Evolutionary conservation across 805 yeast genomes (phyloP).

Genomic region (Hanseniaspora clermontiae): DNA sequence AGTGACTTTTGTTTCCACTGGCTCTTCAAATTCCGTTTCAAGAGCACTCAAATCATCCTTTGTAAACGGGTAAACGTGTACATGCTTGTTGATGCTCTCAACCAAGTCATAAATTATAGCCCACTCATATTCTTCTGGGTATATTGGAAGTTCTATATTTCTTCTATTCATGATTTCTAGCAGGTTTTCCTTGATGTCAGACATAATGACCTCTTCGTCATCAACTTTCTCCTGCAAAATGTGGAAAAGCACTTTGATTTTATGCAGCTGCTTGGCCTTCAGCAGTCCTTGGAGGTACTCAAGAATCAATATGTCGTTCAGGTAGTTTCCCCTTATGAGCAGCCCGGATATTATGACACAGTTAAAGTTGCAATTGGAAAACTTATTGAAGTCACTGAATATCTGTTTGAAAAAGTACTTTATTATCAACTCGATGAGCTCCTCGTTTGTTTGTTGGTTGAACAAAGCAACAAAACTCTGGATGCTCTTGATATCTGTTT

Average conservation of each 20-base stretch:
- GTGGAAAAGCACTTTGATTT: slow-evolving; percentile 5
- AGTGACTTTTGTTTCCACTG: not conserved
- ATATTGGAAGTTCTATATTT: slow-evolving; percentile 4
- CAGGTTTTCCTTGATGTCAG: slow-evolving; percentile 7
- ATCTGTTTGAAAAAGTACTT: slow-evolving; percentile 4
- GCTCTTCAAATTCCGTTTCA: not conserved
- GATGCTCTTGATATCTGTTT: not conserved
- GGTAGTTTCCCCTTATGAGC: not conserved
- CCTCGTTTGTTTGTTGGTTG: not conserved
- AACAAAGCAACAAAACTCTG: not conserved
- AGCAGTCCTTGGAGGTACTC: slow-evolving; percentile 4
- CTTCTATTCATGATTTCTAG: slow-evolving; percentile 7
- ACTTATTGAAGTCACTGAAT: slow-evolving; percentile 3
- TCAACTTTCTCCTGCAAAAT: not conserved
- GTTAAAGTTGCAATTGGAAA: slow-evolving; percentile 4
- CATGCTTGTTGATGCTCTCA: not conserved
- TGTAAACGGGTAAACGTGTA: not conserved
- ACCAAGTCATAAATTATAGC: not conserved
- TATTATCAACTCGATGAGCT: not conserved
- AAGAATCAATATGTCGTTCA: slow-evolving; percentile 5
- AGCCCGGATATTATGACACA: slow-evolving; percentile 3
- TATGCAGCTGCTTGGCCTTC: slow-evolving; percentile 1
- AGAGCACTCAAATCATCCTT: slow-evolving; percentile 1
- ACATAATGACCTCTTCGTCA: slow-evolving; percentile 1
- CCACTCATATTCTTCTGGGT: slow-evolving; percentile 10